Percentiles rank a stretch among this genome's conserved stretches.
phyloP scores from a whole-genome alignment of 2,329 filamentous ascomycete species.

The Pestalotiopsis sp. region DNA sequence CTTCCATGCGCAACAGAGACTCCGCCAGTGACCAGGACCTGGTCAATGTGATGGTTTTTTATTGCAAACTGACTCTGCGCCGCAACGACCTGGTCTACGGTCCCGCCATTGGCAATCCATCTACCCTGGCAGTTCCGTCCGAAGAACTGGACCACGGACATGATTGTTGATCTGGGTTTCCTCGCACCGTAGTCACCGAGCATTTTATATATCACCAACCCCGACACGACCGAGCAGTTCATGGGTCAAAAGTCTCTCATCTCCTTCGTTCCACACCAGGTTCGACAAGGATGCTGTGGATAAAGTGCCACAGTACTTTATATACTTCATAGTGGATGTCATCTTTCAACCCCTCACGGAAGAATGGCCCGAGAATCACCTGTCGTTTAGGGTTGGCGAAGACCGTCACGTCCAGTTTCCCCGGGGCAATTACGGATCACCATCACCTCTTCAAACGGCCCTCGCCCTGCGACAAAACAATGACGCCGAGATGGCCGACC shows the following conservation, averaged over 20 bases:
- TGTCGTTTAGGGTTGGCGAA: neutral
- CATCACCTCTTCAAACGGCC: neutral
- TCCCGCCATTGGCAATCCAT: neutral
- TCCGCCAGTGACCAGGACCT: no score
- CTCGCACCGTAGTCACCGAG: no score
- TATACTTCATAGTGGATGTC: neutral
- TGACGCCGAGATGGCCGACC: neutral
- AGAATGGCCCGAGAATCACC: neutral
- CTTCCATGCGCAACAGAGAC: no score
- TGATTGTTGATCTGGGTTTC: slow-evolving; percentile 5
- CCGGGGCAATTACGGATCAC: neutral
- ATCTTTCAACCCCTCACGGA: slow-evolving; percentile 9
- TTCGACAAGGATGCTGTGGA: neutral
- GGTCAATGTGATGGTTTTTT: no score
- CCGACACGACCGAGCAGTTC: no score
- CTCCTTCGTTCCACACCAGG: neutral
- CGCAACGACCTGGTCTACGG: neutral
- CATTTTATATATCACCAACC: no score
- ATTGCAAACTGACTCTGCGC: no score
- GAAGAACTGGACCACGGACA: no score
- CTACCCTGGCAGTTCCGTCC: no score
- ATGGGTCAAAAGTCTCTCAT: no score
- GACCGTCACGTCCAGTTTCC: neutral
- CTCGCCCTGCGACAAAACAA: neutral
- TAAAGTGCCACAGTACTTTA: neutral